phyloP scores from a whole-genome alignment of 768 basidiomycete genomes.

The Suillus luteus region DNA sequence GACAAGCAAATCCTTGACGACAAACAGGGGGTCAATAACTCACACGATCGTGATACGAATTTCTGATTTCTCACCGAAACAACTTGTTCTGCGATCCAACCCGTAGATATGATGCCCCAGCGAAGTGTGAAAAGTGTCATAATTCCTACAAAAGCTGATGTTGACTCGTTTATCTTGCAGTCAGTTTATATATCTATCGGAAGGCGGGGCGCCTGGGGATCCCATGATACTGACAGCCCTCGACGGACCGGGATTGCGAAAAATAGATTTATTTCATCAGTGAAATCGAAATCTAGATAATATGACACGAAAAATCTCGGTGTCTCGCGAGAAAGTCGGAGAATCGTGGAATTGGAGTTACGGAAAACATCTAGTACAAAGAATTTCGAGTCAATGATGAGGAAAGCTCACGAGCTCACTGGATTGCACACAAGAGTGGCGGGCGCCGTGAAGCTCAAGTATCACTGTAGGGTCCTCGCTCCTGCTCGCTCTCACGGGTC shows the following conservation, averaged over 20 bases:
- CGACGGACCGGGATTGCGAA: neutral
- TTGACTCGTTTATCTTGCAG: neutral
- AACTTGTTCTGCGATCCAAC: constrained; percentile 47
- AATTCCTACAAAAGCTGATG: neutral
- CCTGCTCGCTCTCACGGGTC: neutral
- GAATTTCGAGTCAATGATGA: neutral
- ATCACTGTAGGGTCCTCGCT: neutral
- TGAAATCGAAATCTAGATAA: neutral
- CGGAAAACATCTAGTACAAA: neutral
- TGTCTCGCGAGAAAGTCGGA: neutral
- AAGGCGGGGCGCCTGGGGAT: neutral
- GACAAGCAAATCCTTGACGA: constrained; percentile 44
- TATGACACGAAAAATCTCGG: neutral
- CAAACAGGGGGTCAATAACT: neutral
- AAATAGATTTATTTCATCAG: neutral
- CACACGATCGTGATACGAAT: neutral
- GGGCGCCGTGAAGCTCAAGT: too few relatives aligned
- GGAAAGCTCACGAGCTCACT: neutral
- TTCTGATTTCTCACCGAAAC: constrained; percentile 36
- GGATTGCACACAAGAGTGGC: neutral
- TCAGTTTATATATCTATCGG: neutral
- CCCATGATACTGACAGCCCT: neutral
- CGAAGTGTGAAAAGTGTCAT: constrained; percentile 34
- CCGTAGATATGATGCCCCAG: constrained; percentile 58
- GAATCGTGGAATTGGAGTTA: neutral